Evolutionary conservation across 2,329 filamentous ascomycete species (phyloP).

Genomic region (Colletotrichum karsti): DNA sequence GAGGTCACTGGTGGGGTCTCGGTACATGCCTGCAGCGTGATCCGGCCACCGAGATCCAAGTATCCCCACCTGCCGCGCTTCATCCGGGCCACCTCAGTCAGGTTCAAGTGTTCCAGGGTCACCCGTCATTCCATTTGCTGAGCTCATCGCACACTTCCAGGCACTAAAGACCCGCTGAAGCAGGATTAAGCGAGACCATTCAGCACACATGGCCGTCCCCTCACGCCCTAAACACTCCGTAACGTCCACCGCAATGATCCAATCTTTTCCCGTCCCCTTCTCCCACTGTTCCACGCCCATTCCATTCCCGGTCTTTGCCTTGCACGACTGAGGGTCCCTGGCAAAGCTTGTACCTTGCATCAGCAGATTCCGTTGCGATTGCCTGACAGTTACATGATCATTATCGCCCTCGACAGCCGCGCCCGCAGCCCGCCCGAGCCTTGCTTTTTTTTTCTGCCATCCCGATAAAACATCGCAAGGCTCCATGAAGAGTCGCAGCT

Average conservation of each 20-base stretch:
- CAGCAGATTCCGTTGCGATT: conserved; percentile 27
- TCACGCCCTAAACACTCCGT: background rate
- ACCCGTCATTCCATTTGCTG: background rate
- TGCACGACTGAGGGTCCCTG: conserved; percentile 17
- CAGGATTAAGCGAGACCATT: conserved; percentile 2
- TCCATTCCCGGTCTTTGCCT: conserved; percentile 16
- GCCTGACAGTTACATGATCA: conserved; percentile 29
- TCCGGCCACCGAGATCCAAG: conserved; percentile 14
- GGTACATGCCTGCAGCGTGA: conserved; percentile 21
- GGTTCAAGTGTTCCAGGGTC: background rate
- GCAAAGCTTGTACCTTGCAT: conserved; percentile 30
- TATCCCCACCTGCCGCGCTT: conserved; percentile 10
- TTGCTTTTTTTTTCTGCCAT: background rate
- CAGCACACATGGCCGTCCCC: background rate
- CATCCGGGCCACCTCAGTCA: too few relatives aligned
- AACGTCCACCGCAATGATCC: conserved; percentile 4
- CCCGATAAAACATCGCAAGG: conserved; percentile 13
- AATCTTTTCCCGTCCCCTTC: conserved; percentile 5
- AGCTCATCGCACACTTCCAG: background rate
- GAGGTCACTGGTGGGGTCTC: conserved; percentile 29
- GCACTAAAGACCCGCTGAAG: background rate
- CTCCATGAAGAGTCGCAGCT: conserved; percentile 24
- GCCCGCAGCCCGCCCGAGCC: background rate
- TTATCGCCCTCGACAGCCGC: conserved; percentile 9
- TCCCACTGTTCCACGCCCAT: conserved; percentile 3